Conservation (phyloP, 108 stramenopile species). For the Pseudonitzschia multistriata region DNA sequence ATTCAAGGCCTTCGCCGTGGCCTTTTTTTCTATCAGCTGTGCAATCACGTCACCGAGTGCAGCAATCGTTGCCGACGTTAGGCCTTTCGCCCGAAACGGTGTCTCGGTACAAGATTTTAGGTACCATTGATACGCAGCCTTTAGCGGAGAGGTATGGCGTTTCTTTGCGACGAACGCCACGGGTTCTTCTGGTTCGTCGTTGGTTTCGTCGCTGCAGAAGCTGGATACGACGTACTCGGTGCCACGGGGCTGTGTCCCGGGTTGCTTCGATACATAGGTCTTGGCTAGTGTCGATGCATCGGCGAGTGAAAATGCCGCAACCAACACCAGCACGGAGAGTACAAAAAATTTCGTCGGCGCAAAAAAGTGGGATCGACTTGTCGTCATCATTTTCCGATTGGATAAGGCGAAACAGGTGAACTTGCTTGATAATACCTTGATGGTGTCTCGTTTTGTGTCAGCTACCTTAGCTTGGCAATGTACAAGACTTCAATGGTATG, state of each 20-base stretch:
- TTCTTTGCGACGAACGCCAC: not conserved
- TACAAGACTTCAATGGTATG: too few relatives aligned
- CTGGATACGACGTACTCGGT: not conserved
- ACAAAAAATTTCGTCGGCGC: not conserved
- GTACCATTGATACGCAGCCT: conserved; percentile 7
- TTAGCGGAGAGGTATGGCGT: not conserved
- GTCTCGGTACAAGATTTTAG: not conserved
- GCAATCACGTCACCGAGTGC: conserved; percentile 24
- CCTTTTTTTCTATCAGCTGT: conserved; percentile 6
- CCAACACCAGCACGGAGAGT: not conserved
- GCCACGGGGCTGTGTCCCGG: not conserved
- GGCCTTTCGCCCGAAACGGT: not conserved
- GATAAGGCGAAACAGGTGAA: too few relatives aligned
- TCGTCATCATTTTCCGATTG: not conserved
- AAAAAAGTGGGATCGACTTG: not conserved
- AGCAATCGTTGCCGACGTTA: conserved; percentile 3
- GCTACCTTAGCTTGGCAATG: too few relatives aligned
- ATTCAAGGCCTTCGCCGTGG: not conserved
- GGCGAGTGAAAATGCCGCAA: not conserved
- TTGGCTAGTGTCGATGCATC: not conserved
- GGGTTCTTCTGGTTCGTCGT: not conserved
- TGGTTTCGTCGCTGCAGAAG: not conserved
- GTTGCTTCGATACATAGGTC: not conserved
- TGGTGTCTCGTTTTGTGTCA: too few relatives aligned
- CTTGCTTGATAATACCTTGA: too few relatives aligned